Evolutionary conservation across 208 protist species (phyloP), one percentile per base, ranked within the genome.

Genomic region (Phytomonas sp.): DNA sequence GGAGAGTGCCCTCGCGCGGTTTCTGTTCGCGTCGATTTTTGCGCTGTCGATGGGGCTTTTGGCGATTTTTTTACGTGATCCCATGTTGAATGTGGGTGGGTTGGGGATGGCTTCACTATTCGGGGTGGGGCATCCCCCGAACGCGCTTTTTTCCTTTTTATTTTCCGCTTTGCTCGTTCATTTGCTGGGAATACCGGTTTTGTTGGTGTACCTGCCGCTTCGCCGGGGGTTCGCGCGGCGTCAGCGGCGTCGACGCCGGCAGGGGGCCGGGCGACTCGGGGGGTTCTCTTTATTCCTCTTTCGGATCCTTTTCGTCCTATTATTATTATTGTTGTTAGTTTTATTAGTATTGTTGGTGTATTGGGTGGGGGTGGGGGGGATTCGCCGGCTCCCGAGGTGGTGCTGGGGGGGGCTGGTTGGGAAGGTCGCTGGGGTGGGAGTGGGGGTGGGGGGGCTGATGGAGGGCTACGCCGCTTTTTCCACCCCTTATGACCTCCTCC

Each of bases 401-500:
- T 60, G 34, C 30, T 67, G 63, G 62, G 3, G 10, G 52, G 19
- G 65, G 67, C 30, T 10, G 73, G 71, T 23, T 84, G 26, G 69
- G 79, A 7, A 68, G 75, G 2, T 70, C 68, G 10, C 74, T 92
- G 12, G 83, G 12, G 42, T 83, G 16, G 90, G 90, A 19, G 84
- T 93, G 26, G 67, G 80, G 23, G 67, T 83, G 49, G 84, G 86
- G 14, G 87, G 90, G 11, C 66, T 92, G 11, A 82, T 95, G 33
- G 77, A 75, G 2, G 90, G 90, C 59, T 93, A 89, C 69, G 90
- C 90, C 19, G 81, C 86, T 36, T 34, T 92, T 31, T 86, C 78
- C 26, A 87, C 87, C 4, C 87, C 90, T 0, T 82, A 31, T 32
- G 66, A 67, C 61, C 87, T 77, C 65, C 72, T 84, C 60, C 63